Base-by-base conservation (phyloP, 1,284 basidiomycete species). In the Athelia psychrophila region DNA sequence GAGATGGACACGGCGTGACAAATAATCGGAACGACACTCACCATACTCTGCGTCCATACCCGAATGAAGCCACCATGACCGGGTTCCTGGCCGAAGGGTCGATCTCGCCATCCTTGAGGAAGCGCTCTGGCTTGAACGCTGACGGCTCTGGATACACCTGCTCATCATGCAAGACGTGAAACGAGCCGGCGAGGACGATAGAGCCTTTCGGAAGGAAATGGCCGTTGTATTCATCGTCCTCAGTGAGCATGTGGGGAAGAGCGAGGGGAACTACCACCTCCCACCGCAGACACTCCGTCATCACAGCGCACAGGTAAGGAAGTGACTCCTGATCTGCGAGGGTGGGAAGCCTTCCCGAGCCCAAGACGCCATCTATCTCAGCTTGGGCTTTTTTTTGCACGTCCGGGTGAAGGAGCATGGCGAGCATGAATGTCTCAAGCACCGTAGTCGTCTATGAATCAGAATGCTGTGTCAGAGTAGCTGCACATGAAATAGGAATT, bases 81-180 rank as follows among this genome's bases (percentile, higher is more conserved):
- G 70, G 69, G 51, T 66, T 60, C 48, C 55, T 51, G 4, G 62
- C 60, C 1, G 44, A 49, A 10, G 62, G 60, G 48, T 68, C 58
- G 15, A 71, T 60, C 45, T 68, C 61, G 8, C 69, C 69, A 33
- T 66, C 58, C 51, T 62, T 65, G 15, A 74, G 50, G 54, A 65
- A 73, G 0, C 71, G 64, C n/a, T 67, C 67, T 1, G 73, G 73
- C n/a, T 61, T 62, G 56, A 74, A 76, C n/a, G 55, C 51, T 19
- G 62, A 51, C 2, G 73, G 71, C 18, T 73, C 57, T 2, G 61
- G 55, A 49, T 72, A 76, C 9, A 63, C 46, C 19, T 52, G 51
- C 12, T 59, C 54, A 42, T 66, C 62, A 42, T 65, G 63, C 9
- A 65, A 55, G 33, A 67, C 64, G 5, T 30, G 27, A 5, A 5